Base-by-base conservation (phyloP, 441 rosid species). In the Populus hybrid region DNA sequence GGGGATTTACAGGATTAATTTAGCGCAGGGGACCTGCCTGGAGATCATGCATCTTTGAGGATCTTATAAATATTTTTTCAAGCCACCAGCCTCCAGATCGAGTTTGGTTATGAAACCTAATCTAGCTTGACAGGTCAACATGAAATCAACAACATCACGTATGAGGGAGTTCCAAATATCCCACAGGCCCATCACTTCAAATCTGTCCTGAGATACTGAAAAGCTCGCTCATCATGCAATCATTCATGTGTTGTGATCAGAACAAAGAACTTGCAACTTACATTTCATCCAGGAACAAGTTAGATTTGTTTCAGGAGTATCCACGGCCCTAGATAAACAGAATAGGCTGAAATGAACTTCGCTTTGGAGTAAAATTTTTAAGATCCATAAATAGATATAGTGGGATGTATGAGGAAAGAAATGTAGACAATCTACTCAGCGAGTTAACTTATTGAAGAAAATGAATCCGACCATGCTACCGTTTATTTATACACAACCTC, bases 401-500 rank as follows among this genome's bases (percentile, higher is more conserved):
- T 36, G 24, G 18, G 6, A 40, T 40, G 18, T 32, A 23, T 2
- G 0, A 4, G 3, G 18, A 16, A 35, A 16, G 26, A 64, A 16
- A 63, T 6, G 24, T 11, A 69, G 36, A 63, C 12, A 3, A 3
- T 14, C 50, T 9, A 23, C 26, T 46, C 66, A 2, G 66, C 28
- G 30, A 6, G 24, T 34, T 18, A 3, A 7, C 26, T 67, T 9
- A 42, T 9, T 14, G 28, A 6, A 35, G 4, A 46, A n/a, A 69
- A 67, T 11, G 9, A 19, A 7, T 21, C 14, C 26, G 38, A 36
- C 28, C 36, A 59, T 38, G 7, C 21, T 23, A 12, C 23, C 67
- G 53, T 70, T 32, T 26, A 35, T 32, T 73, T 16, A 65, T 71
- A 24, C 73, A 77, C 74, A 35, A 38, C 40, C 53, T 66, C 46